Percentiles rank a stretch among this genome's conserved stretches.
Evolutionary conservation across 2,329 filamentous ascomycete genomes (phyloP).

Genomic region (Periconia sp.): DNA sequence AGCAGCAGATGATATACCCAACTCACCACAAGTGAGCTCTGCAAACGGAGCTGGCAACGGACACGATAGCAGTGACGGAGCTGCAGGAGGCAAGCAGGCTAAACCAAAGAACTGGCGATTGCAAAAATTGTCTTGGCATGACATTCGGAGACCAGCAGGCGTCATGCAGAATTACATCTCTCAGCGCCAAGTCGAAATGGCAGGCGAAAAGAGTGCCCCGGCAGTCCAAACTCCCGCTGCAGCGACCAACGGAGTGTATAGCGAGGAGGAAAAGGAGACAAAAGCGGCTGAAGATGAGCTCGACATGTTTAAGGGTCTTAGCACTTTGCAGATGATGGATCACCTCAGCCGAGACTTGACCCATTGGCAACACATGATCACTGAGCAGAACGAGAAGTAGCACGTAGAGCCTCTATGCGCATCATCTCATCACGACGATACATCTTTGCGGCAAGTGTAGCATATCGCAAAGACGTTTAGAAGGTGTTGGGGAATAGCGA

Average conservation of each 20-base stretch:
- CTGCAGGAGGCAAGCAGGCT: conserved; percentile 63
- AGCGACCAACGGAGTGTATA: conserved; percentile 31
- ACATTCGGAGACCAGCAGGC: conserved; percentile 84
- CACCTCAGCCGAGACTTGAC: conserved; percentile 78
- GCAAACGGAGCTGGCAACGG: conserved; percentile 42
- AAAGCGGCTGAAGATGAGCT: conserved; percentile 52
- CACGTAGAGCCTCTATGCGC: too few species aligned
- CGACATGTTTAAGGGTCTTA: conserved; percentile 71
- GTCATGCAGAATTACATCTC: conserved; percentile 90
- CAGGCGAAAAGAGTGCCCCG: conserved; percentile 58
- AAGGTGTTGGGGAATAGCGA: too few species aligned
- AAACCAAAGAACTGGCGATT: conserved; percentile 64
- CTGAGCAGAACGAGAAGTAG: conserved; percentile 36
- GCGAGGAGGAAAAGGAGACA: conserved; percentile 20
- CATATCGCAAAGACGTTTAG: too few species aligned
- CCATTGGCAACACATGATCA: conserved; percentile 74
- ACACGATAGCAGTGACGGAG: conserved; percentile 60
- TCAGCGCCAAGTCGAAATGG: conserved; percentile 85
- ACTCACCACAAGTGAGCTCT: conserved; percentile 39
- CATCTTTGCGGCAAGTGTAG: too few species aligned
- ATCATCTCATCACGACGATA: too few species aligned
- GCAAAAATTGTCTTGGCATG: conserved; percentile 75
- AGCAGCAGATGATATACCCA: conserved; percentile 30
- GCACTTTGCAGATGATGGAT: conserved; percentile 90
- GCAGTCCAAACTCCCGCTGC: conserved; percentile 28